Percentiles rank a stretch among this genome's conserved stretches.
Conservation (phyloP, 73 alveolate species). For the Blepharisma japonicum region DNA sequence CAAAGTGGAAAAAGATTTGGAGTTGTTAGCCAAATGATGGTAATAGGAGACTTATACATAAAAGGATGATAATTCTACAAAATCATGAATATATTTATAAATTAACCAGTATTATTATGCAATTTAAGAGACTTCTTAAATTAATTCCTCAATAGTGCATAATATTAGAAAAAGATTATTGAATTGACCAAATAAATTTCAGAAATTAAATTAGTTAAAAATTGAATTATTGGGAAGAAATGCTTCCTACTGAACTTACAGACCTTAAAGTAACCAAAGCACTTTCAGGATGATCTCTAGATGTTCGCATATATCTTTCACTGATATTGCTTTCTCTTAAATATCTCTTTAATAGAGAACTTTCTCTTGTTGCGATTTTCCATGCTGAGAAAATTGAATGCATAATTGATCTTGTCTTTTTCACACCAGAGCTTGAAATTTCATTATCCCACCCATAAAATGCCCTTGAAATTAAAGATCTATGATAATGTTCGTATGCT, state of each 20-base stretch:
- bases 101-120: too few species aligned
- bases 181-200: too few species aligned
- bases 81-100: too few species aligned
- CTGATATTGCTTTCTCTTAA: not conserved
- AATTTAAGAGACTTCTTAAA: too few species aligned
- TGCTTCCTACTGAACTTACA: not conserved
- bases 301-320: not conserved
- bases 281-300: not conserved
- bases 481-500: not conserved
- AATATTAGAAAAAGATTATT: too few species aligned
- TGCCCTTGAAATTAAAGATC: not conserved
- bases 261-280: not conserved
- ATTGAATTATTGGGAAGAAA: not conserved
- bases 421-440: not conserved
- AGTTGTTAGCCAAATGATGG: too few species aligned
- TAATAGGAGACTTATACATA: too few species aligned
- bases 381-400: constrained; percentile 18
- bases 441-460: constrained; percentile 23
- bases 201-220: too few species aligned
- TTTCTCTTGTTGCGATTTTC: constrained; percentile 13
- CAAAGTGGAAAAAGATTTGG: too few species aligned
- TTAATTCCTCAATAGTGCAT: too few species aligned
- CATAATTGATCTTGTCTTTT: not conserved
- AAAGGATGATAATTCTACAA: too few species aligned
- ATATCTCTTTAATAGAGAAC: not conserved